Conservation (phyloP, 2,329 filamentous ascomycete species). For the Pseudomassariella vexata region DNA sequence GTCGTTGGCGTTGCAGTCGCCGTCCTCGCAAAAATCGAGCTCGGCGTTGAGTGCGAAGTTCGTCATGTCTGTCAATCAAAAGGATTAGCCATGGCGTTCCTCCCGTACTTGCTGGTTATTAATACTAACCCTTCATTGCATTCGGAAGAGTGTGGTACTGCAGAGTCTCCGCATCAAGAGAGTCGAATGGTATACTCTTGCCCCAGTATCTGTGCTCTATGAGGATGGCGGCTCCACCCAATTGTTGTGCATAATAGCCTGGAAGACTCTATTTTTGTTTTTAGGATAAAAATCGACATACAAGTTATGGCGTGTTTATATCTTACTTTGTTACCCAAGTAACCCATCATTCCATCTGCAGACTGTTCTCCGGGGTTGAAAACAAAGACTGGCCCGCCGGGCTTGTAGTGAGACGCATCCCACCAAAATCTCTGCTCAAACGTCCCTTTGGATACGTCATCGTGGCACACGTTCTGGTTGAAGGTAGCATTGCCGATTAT, state of each 20-base stretch:
- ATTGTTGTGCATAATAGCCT: constrained; percentile 13
- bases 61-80: too few relatives aligned
- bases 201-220: constrained; percentile 18
- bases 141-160: constrained; percentile 19
- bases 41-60: constrained; percentile 27
- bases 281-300: too few relatives aligned
- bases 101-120: too few relatives aligned
- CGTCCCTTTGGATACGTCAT: constrained; percentile 8
- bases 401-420: constrained; percentile 10
- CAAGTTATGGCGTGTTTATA: too few relatives aligned
- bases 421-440: constrained; percentile 14
- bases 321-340: constrained; percentile 6
- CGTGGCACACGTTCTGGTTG: constrained; percentile 9
- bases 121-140: constrained; percentile 18
- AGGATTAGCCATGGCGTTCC: too few relatives aligned
- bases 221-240: constrained; percentile 12
- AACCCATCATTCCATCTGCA: constrained; percentile 10
- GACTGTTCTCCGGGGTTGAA: constrained; percentile 13
- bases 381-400: constrained; percentile 14
- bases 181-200: constrained; percentile 12
- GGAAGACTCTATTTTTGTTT: too few relatives aligned
- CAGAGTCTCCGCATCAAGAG: constrained; percentile 14
- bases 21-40: constrained; percentile 32
- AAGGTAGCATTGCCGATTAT: constrained; percentile 10
- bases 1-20: constrained; percentile 31